Base-by-base conservation (phyloP, 2,329 filamentous ascomycete genomes). In the Xylogone sp. region DNA sequence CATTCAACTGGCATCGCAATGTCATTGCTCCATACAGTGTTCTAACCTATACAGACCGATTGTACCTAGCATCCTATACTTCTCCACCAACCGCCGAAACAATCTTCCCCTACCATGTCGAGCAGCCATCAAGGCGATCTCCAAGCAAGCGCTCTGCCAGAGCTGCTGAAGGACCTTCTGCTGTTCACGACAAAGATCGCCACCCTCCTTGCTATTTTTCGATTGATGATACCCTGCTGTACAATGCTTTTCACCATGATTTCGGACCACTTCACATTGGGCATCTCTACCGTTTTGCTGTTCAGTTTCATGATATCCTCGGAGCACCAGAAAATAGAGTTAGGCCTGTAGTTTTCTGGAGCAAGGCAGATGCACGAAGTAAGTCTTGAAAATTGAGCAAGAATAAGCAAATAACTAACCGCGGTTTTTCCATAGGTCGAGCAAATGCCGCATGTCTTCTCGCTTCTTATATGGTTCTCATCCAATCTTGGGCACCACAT, bases 231-330 rank as follows among this genome's bases (percentile, higher is more conserved):
- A 87, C 79, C 42, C 84, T 99, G 43, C 80, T 96, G 45, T 99
- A 99, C 79, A 99, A 99, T 70, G 92, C 93, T 27, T 99, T 99
- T 72, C 92, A 97, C 73, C 92, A 95, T 65, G 94, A 99, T 73
- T 99, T 99, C 70, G 94, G 94, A 63, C 94, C 94, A 64, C 78
- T 99, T 53, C 94, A 99, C 75, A 96, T 99, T 61, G 94, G 94
- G 21, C 94, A 99, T 69, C 76, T 99, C 42, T 99, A 97, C 77
- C 84, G 94, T 56, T 99, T 97, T 69, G 93, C 94, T 3, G 88
- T 97, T 49, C 87, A 93, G 63, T 90, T 99, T 67, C 94, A 99
- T 67, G 93, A 97, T 63, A 90, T 97, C 45, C 79, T 99, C 31
- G 93, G 90, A 16, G 90, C 92, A 53, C 90, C 91, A 57, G 89